phyloP scores from a whole-genome alignment of 108 stramenopile species.

The Seminavis robusta region DNA sequence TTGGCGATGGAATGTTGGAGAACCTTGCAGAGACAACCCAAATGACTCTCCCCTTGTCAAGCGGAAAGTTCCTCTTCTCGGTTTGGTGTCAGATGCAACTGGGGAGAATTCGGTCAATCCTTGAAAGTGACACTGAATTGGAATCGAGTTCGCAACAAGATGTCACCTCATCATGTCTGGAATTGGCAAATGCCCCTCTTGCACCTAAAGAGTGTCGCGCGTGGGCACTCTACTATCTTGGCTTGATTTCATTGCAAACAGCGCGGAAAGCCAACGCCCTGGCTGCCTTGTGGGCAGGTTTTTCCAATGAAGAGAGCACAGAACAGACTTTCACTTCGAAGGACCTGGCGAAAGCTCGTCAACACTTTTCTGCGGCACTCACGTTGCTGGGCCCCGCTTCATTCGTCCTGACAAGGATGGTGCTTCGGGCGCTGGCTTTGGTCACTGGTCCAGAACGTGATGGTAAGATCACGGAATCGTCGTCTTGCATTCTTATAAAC shows the following conservation, averaged over 20 bases:
- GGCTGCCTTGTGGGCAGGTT: slow-evolving; percentile 36
- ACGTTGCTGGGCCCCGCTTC: slow-evolving; percentile 26
- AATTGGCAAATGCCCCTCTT: too few species aligned
- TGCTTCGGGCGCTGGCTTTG: slow-evolving; percentile 65
- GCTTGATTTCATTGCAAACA: slow-evolving; percentile 29
- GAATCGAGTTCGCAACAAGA: too few species aligned
- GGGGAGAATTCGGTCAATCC: too few species aligned
- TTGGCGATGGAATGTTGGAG: too few species aligned
- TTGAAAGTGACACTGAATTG: too few species aligned
- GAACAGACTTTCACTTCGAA: background rate
- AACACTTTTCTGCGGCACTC: slow-evolving; percentile 18
- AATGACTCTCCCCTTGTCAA: too few species aligned
- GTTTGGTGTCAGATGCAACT: too few species aligned
- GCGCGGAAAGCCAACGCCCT: slow-evolving; percentile 35
- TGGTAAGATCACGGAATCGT: background rate
- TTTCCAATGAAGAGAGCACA: slow-evolving; percentile 4
- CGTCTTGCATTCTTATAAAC: slow-evolving; percentile 5
- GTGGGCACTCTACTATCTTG: slow-evolving; percentile 50
- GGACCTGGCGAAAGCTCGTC: slow-evolving; percentile 19
- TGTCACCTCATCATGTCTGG: too few species aligned
- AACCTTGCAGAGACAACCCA: too few species aligned
- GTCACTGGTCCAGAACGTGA: slow-evolving; percentile 39
- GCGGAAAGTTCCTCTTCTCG: too few species aligned
- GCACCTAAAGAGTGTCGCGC: slow-evolving; percentile 19
- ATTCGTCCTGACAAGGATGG: slow-evolving; percentile 33